Percentiles rank a stretch among this genome's conserved stretches.
Conservation (phyloP, 2,329 filamentous ascomycete genomes). For the Cryphonectria parasitica region DNA sequence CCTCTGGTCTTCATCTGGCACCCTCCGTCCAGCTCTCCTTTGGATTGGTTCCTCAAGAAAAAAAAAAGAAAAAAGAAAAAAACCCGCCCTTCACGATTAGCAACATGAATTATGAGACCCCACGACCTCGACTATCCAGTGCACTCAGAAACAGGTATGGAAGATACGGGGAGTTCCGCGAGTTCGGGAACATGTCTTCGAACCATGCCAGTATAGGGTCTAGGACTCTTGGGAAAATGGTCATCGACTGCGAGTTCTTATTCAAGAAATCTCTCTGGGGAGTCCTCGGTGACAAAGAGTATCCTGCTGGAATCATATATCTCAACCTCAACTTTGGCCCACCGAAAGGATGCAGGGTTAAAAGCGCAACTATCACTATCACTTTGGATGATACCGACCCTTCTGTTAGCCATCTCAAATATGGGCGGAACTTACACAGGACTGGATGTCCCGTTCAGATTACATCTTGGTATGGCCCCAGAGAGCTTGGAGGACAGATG, state of each 20-base stretch:
- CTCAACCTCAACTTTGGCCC: constrained; percentile 35
- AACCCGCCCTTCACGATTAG: background rate
- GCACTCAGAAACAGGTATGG: constrained; percentile 9
- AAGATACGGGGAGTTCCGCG: constrained; percentile 21
- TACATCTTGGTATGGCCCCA: constrained; percentile 32
- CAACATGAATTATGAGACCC: background rate
- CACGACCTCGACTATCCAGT: constrained; percentile 1
- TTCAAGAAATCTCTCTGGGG: constrained; percentile 38
- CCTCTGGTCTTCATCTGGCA: too few species aligned
- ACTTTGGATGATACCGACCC: constrained; percentile 35
- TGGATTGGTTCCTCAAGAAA: background rate
- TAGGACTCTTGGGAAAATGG: constrained; percentile 32
- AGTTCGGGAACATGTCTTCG: constrained; percentile 19
- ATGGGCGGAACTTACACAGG: constrained; percentile 2
- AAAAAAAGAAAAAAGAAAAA: too few species aligned
- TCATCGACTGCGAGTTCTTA: constrained; percentile 36
- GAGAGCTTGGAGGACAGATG: constrained; percentile 32
- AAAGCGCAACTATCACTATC: constrained; percentile 33
- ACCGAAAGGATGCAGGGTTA: constrained; percentile 34
- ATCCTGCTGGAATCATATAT: constrained; percentile 37
- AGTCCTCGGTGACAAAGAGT: constrained; percentile 29
- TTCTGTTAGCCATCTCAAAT: constrained; percentile 19
- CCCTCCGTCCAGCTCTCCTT: background rate
- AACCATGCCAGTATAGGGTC: constrained; percentile 17
- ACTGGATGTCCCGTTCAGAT: constrained; percentile 33